Conservation (phyloP, 2,329 filamentous ascomycete genomes). For the Aspergillus fructus region DNA sequence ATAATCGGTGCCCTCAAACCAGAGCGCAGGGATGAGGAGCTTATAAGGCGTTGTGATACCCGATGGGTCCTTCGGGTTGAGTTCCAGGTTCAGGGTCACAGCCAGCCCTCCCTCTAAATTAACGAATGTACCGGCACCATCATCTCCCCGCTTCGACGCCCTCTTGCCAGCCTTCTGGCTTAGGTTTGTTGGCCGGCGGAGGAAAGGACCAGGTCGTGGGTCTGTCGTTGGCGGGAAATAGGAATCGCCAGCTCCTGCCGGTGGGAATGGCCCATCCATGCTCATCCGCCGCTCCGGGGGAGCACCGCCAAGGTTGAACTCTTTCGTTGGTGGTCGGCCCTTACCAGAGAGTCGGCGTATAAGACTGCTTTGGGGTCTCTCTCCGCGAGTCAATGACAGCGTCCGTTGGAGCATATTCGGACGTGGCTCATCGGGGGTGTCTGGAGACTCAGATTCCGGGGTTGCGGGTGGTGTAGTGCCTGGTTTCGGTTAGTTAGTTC, state of each 20-base stretch:
- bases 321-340: conserved; percentile 43
- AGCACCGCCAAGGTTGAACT: conserved; percentile 31
- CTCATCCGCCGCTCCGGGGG: conserved; percentile 33
- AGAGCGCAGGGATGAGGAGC: conserved; percentile 76
- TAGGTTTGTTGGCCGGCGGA: conserved; percentile 69
- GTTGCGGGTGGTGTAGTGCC: conserved; percentile 71
- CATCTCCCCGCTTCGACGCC: conserved; percentile 53
- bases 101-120: conserved; percentile 83
- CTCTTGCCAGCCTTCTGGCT: conserved; percentile 62
- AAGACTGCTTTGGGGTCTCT: conserved; percentile 45
- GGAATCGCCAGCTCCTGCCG: conserved; percentile 31
- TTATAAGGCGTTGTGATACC: conserved; percentile 88
- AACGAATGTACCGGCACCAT: conserved; percentile 57
- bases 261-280: conserved; percentile 32
- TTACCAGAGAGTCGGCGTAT: conserved; percentile 50
- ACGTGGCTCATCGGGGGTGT: conserved; percentile 30
- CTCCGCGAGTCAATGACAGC: conserved; percentile 60
- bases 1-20: conserved; percentile 47
- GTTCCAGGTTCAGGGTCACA: conserved; percentile 84
- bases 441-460: conserved; percentile 51
- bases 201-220: conserved; percentile 52
- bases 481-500: conserved; percentile 46
- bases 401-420: conserved; percentile 54
- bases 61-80: conserved; percentile 78
- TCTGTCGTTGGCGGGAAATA: conserved; percentile 30